phyloP scores from a whole-genome alignment of 2,329 filamentous ascomycete species.

The Ophiostoma quercus region DNA sequence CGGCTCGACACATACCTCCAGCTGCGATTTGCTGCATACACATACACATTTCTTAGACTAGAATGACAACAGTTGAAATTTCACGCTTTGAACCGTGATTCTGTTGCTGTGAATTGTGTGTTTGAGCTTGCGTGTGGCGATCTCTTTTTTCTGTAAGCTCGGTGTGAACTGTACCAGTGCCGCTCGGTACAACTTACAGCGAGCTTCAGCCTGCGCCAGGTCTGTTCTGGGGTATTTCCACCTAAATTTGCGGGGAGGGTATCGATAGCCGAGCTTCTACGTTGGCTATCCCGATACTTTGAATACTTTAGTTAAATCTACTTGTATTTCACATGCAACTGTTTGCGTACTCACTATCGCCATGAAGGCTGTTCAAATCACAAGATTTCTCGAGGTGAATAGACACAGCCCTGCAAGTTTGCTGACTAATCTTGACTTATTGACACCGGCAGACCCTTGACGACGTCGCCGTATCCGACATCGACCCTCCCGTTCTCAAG shows the following conservation, averaged over 20 bases:
- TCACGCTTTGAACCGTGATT: too few relatives aligned
- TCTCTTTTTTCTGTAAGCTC: background rate
- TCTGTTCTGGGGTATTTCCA: slow-evolving; percentile 5
- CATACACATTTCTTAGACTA: slow-evolving; percentile 4
- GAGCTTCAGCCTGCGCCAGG: background rate
- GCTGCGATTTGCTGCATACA: background rate
- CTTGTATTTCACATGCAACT: background rate
- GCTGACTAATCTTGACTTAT: background rate
- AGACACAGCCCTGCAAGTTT: background rate
- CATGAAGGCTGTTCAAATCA: background rate
- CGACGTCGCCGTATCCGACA: background rate
- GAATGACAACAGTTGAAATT: background rate
- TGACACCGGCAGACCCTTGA: background rate
- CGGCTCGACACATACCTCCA: background rate
- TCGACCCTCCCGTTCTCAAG: background rate
- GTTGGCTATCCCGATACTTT: background rate
- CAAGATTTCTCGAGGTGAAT: background rate
- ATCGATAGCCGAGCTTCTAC: slow-evolving; percentile 16
- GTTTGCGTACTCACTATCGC: background rate
- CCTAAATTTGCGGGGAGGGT: slow-evolving; percentile 17
- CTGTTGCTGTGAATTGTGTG: background rate
- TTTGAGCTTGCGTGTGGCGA: background rate
- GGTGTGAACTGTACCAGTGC: background rate
- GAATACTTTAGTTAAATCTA: background rate
- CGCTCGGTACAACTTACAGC: slow-evolving; percentile 13